Evolutionary conservation across 352 stramenopile genomes (phyloP), one percentile per base, ranked within the genome.

Genomic region (Phytophthora idaei): DNA sequence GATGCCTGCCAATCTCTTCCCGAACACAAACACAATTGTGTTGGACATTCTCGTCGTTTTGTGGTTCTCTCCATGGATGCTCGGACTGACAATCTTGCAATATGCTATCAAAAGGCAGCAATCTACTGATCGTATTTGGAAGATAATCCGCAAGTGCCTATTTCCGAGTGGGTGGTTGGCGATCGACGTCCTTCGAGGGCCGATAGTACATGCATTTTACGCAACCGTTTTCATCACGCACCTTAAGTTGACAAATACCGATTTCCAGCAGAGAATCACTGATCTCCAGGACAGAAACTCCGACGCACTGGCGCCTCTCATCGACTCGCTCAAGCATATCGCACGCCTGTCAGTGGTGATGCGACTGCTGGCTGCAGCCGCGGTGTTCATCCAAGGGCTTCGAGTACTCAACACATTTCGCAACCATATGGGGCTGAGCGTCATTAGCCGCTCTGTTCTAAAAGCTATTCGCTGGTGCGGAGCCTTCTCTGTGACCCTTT

Each of bases 321-420:
- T 59, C 11, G 17, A 42, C 1, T 58, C 45, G 3, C 62, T 88
- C 31, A 60, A 74, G 25, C 10, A 25, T 0, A 72, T 85, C 45
- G 72, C 74, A 0, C 28, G 47, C 3, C 28, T 71, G 4, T 83
- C 68, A 6, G 62, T 76, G 0, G 48, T 69, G 12, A 31, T 80
- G 28, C 69, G 77, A 6, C 17, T 82, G 0, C 17, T 83, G 15
- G 73, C 72, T 36, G 71, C 73, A n/a, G 32, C 41, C 2, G 57
- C 59, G 1, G 74, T 85, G 4, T 48, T 87, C n/a, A 45, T 71
- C 7, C 54, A 85, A 14, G 74, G 69, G 9, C 37, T 76, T 0
- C 67, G 68, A 11, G 77, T 86, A 42, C 49, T 88, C 17, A 71
- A 74, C 14, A 72, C 70, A 7, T 87, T 87, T 53, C 67, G 80